A percentile compares a stretch with the other conserved stretches of the same genome.
Evolutionary conservation across 2,329 filamentous ascomycete genomes (phyloP).

Genomic region (Ascomycota sp.): DNA sequence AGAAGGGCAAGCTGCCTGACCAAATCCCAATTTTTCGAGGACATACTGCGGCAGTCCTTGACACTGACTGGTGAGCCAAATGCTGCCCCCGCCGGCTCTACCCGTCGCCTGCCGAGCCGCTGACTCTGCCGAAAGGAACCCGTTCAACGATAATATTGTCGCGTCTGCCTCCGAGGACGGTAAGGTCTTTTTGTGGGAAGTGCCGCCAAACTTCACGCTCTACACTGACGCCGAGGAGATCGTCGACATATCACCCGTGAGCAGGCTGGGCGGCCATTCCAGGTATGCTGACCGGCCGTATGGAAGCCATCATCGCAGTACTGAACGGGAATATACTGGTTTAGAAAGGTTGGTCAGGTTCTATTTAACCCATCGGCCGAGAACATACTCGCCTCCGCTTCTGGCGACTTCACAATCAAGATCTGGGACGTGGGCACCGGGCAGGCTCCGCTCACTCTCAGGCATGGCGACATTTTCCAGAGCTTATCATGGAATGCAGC

Average conservation of each 20-base stretch:
- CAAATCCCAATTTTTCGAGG: conserved; percentile 87
- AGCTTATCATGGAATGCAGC: conserved; percentile 90
- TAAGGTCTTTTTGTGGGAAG: conserved; percentile 93
- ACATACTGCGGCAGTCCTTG: conserved; percentile 85
- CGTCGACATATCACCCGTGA: conserved; percentile 58
- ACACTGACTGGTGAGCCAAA: conserved; percentile 70
- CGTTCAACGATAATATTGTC: conserved; percentile 84
- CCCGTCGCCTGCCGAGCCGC: conserved; percentile 4
- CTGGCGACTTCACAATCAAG: conserved; percentile 87
- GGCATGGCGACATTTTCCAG: conserved; percentile 82
- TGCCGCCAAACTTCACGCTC: conserved; percentile 71
- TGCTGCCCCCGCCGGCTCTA: neutral
- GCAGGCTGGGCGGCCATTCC: conserved; percentile 70
- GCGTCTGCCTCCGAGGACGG: conserved; percentile 91
- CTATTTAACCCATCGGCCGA: conserved; percentile 94
- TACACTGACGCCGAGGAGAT: conserved; percentile 72
- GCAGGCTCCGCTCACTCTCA: conserved; percentile 53
- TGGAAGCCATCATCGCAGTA: neutral
- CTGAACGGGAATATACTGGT: no score
- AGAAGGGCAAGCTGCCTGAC: conserved; percentile 80
- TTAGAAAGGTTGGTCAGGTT: conserved; percentile 90
- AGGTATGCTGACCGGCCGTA: conserved; percentile 30
- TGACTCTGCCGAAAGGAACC: conserved; percentile 43
- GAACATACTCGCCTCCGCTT: conserved; percentile 85
- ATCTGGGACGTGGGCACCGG: conserved; percentile 83